A percentile compares a stretch with the other conserved stretches of the same genome.
Conservation (phyloP, 208 protist species). For the Leishmania turanica region DNA sequence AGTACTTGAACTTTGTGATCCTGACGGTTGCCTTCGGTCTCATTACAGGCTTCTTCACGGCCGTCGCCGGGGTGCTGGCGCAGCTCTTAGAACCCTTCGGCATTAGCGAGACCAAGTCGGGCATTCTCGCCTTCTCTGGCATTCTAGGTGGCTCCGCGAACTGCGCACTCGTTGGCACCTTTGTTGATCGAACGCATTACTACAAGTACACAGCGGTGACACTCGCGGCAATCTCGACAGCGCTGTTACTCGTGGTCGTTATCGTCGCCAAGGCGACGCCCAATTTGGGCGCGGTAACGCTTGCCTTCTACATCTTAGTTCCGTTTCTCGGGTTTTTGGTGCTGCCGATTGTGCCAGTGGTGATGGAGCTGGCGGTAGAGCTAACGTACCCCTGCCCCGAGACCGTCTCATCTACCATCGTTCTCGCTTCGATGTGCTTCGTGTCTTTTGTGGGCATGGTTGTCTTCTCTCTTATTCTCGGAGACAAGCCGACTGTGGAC, state of each 20-base stretch:
- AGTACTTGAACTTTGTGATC: conserved; percentile 36
- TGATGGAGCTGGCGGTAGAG: conserved; percentile 62
- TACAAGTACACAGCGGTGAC: conserved; percentile 39
- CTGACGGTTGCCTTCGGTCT: conserved; percentile 47
- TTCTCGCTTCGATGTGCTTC: conserved; percentile 40
- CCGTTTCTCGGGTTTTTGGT: conserved; percentile 43
- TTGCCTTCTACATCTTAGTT: conserved; percentile 35
- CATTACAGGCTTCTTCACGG: conserved; percentile 36
- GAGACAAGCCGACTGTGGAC: conserved; percentile 30
- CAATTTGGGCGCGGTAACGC: neutral
- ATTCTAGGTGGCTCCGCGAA: conserved; percentile 42
- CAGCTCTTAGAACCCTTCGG: conserved; percentile 57
- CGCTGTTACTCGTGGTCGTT: conserved; percentile 19
- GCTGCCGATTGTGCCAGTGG: conserved; percentile 48
- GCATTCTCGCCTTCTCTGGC: conserved; percentile 50
- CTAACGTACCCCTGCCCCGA: conserved; percentile 54
- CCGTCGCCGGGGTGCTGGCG: conserved; percentile 38
- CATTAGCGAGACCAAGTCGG: conserved; percentile 36
- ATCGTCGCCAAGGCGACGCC: conserved; percentile 19
- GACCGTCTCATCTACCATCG: conserved; percentile 38
- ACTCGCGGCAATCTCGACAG: conserved; percentile 13
- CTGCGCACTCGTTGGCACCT: conserved; percentile 37
- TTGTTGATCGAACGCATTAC: conserved; percentile 35
- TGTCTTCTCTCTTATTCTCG: conserved; percentile 51
- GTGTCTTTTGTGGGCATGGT: conserved; percentile 44